A percentile compares a stretch with the other conserved stretches of the same genome.
Evolutionary conservation across 1,284 basidiomycete genomes (phyloP).

Genomic region (Lentinus polychrous): DNA sequence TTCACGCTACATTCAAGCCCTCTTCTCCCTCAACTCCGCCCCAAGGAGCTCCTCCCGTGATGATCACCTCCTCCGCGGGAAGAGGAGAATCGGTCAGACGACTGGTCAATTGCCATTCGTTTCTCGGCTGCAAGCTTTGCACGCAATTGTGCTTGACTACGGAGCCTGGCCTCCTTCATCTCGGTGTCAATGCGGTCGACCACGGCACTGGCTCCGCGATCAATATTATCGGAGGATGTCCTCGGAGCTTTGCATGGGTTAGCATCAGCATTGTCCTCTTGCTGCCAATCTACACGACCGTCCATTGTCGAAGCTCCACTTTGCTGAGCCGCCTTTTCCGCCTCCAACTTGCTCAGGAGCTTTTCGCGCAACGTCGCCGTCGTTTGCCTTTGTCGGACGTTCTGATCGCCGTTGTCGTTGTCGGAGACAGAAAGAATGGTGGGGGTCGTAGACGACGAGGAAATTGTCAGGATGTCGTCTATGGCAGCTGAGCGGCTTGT

Average conservation of each 20-base stretch:
- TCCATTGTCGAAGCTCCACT: background rate
- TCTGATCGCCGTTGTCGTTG: background rate
- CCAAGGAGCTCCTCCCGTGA: background rate
- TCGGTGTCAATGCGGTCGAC: background rate
- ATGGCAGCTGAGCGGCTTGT: background rate
- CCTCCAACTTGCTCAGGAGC: constrained; percentile 39
- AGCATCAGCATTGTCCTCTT: no score
- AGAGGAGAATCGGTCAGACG: background rate
- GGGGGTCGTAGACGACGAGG: background rate
- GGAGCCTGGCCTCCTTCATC: constrained; percentile 34
- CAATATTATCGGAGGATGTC: background rate
- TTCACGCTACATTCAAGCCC: background rate
- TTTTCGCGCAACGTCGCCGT: constrained; percentile 14
- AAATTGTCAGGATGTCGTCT: background rate
- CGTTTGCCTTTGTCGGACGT: background rate
- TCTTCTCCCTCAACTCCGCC: background rate
- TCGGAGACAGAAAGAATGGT: background rate
- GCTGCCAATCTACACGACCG: no score
- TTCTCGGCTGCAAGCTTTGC: constrained; percentile 44
- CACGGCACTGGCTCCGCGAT: background rate
- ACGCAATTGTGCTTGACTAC: constrained; percentile 41
- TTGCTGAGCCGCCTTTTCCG: constrained; percentile 33
- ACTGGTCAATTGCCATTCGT: constrained; percentile 15
- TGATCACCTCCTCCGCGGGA: constrained; percentile 7
- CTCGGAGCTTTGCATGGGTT: no score